Evolutionary conservation across 2,329 filamentous ascomycete species (phyloP).

Genomic region (Fusarium armeniacum): DNA sequence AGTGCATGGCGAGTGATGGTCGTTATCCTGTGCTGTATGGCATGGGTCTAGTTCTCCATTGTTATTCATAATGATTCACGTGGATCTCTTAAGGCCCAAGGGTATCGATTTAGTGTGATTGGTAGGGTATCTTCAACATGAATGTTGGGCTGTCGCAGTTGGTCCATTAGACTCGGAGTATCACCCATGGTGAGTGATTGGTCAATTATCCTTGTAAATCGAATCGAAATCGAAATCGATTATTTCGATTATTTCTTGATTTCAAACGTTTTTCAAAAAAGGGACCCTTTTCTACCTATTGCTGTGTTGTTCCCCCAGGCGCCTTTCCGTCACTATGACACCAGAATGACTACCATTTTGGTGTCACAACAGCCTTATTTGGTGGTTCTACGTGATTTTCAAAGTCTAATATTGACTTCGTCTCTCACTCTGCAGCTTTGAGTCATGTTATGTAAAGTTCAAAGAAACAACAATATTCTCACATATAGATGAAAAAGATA

Average conservation of each 20-base stretch:
- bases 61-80: slow-evolving; percentile 1
- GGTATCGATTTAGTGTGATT: not conserved
- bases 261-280: not conserved
- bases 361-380: not conserved
- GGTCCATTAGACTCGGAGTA: not conserved
- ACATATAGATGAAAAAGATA: too few species aligned
- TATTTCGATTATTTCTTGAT: not conserved
- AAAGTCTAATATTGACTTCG: too few species aligned
- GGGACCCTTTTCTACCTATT: not conserved
- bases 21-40: not conserved
- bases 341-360: not conserved
- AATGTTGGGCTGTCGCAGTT: not conserved
- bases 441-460: too few species aligned
- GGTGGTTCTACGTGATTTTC: too few species aligned
- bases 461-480: too few species aligned
- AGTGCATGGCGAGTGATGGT: not conserved
- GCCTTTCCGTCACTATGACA: slow-evolving; percentile 23
- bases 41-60: slow-evolving; percentile 1
- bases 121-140: not conserved
- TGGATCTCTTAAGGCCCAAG: slow-evolving; percentile 1
- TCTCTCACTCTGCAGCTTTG: too few species aligned
- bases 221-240: slow-evolving; percentile 8
- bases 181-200: not conserved
- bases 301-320: not conserved
- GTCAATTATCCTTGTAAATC: not conserved